Percentiles rank a stretch among this genome's conserved stretches.
Evolutionary conservation across 768 basidiomycete genomes (phyloP).

Genomic region (Auriscalpium vulgare): DNA sequence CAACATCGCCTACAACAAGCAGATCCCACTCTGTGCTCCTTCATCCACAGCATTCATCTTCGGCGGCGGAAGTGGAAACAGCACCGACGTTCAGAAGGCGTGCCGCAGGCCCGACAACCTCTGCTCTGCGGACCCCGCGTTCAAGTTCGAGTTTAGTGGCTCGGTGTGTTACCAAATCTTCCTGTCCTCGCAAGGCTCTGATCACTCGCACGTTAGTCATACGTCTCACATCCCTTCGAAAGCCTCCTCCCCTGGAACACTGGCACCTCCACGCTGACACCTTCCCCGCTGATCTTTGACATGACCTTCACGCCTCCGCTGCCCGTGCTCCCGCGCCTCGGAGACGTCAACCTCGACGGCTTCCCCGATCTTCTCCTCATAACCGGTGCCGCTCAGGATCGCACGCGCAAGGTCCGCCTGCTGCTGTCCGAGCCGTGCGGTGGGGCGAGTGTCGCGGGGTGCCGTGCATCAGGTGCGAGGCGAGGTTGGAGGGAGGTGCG

Average conservation of each 20-base stretch:
- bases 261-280: slow-evolving; percentile 17
- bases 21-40: slow-evolving; percentile 71
- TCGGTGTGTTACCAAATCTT: background rate
- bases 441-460: slow-evolving; percentile 38
- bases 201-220: slow-evolving; percentile 37
- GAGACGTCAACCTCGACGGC: slow-evolving; percentile 90
- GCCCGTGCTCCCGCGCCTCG: slow-evolving; percentile 73
- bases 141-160: slow-evolving; percentile 50
- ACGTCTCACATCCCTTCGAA: slow-evolving; percentile 57
- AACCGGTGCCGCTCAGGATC: slow-evolving; percentile 29
- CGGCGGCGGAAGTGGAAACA: slow-evolving; percentile 34
- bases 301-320: slow-evolving; percentile 55
- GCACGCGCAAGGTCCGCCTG: slow-evolving; percentile 47
- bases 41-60: slow-evolving; percentile 37
- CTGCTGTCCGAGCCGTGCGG: slow-evolving; percentile 60
- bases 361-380: slow-evolving; percentile 81
- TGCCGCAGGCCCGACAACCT: slow-evolving; percentile 78
- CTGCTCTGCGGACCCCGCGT: slow-evolving; percentile 73
- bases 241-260: slow-evolving; percentile 41
- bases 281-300: slow-evolving; percentile 65
- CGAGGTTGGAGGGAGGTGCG: slow-evolving; percentile 56
- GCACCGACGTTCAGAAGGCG: slow-evolving; percentile 16
- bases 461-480: slow-evolving; percentile 42
- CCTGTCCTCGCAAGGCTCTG: background rate
- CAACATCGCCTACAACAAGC: slow-evolving; percentile 91